These are phyloP conservation scores for Polyporus arcularius DNA, from an alignment of 768 basidiomycete species.

Conservation along the genomic window DNA sequence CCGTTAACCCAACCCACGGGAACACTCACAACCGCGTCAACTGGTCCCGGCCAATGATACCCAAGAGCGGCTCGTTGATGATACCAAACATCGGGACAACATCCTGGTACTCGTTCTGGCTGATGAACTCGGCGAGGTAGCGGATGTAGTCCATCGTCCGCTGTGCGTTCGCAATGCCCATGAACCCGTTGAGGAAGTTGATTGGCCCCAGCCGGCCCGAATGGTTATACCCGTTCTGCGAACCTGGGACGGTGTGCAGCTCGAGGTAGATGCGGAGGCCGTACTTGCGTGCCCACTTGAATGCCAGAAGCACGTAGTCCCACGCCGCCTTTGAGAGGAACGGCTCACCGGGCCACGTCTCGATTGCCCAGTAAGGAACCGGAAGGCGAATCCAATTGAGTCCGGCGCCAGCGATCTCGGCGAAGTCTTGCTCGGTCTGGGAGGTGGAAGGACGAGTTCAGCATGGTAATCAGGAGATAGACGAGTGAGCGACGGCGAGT, in stretches of 20 bases:
- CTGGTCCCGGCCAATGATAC: slow-evolving; percentile 55
- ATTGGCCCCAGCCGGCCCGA: slow-evolving; percentile 61
- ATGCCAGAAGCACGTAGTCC: slow-evolving; percentile 79
- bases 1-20: slow-evolving; percentile 4
- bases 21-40: slow-evolving; percentile 62
- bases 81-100: slow-evolving; percentile 67
- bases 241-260: slow-evolving; percentile 80
- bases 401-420: slow-evolving; percentile 85
- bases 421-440: slow-evolving; percentile 88
- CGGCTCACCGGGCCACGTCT: slow-evolving; percentile 66
- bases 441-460: background rate
- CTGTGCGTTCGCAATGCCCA: slow-evolving; percentile 90
- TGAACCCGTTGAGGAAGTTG: slow-evolving; percentile 70
- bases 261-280: slow-evolving; percentile 84
- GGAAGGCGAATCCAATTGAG: slow-evolving; percentile 86
- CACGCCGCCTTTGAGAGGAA: slow-evolving; percentile 76
- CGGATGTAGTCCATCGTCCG: slow-evolving; percentile 79
- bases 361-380: slow-evolving; percentile 87
- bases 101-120: slow-evolving; percentile 68
- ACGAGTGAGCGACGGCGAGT: background rate
- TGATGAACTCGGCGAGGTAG: slow-evolving; percentile 79
- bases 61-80: slow-evolving; percentile 62
- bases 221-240: slow-evolving; percentile 72
- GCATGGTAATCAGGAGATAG: background rate
- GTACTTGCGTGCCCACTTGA: slow-evolving; percentile 90